phyloP scores from a whole-genome alignment of 805 yeast species.

The Ogataea neopini region DNA sequence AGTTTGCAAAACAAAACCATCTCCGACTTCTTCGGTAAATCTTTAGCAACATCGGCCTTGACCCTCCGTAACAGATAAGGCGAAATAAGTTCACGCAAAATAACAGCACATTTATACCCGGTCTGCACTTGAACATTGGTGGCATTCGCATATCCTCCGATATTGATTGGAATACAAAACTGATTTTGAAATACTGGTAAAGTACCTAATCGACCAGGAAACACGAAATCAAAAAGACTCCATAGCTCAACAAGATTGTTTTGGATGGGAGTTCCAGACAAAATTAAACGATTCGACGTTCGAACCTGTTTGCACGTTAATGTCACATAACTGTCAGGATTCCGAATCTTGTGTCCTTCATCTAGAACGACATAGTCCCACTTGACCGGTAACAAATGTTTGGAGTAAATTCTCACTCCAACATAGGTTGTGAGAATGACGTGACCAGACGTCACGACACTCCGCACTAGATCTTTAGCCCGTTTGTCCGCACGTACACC shows the following conservation, averaged over 20 bases:
- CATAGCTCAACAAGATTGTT: slow-evolving; percentile 89
- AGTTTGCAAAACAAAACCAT: slow-evolving; percentile 90
- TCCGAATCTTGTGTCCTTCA: slow-evolving; percentile 96
- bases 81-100: slow-evolving; percentile 80
- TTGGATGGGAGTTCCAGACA: slow-evolving; percentile 97
- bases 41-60: slow-evolving; percentile 93
- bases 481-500: slow-evolving; percentile 32
- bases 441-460: slow-evolving; percentile 70
- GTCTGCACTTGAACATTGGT: slow-evolving; percentile 94
- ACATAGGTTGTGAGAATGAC: slow-evolving; percentile 90
- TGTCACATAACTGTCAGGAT: slow-evolving; percentile 89
- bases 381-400: slow-evolving; percentile 66
- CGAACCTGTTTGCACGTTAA: slow-evolving; percentile 79
- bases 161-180: slow-evolving; percentile 87
- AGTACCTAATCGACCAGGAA: slow-evolving; percentile 93
- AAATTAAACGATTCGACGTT: slow-evolving; percentile 81
- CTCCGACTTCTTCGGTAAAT: slow-evolving; percentile 88
- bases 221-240: slow-evolving; percentile 93
- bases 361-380: slow-evolving; percentile 94
- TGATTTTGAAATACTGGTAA: slow-evolving; percentile 92
- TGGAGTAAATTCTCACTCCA: slow-evolving; percentile 39
- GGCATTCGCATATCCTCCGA: slow-evolving; percentile 99
- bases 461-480: slow-evolving; percentile 48
- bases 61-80: slow-evolving; percentile 87
- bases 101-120: slow-evolving; percentile 93